These are phyloP conservation scores for Neurospora intermedia DNA, from an alignment of 495 filamentous ascomycete genomes.

Conservation along the genomic window DNA sequence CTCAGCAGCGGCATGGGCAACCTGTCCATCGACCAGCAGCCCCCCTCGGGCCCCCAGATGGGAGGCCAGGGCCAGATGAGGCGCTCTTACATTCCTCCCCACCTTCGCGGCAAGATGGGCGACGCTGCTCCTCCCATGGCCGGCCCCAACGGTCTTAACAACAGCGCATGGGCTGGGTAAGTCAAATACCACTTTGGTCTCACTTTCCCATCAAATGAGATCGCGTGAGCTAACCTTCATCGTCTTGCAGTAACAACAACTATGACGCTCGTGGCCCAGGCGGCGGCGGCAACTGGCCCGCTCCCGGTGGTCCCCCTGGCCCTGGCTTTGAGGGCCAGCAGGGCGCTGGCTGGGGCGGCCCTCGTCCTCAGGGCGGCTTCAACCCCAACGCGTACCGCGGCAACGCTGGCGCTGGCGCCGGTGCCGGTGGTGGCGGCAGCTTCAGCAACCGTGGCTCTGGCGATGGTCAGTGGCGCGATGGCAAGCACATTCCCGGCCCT, in stretches of 20 bases:
- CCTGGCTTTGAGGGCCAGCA: conserved; percentile 14
- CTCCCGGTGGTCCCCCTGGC: conserved; percentile 18
- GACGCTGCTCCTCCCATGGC: conserved; percentile 23
- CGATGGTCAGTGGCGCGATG: conserved; percentile 91
- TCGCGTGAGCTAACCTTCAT: conserved; percentile 9
- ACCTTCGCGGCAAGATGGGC: conserved; percentile 61
- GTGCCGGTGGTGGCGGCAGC: conserved; percentile 39
- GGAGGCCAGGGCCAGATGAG: conserved; percentile 31
- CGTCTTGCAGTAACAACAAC: conserved; percentile 28
- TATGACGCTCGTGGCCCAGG: conserved; percentile 27
- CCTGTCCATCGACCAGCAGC: conserved; percentile 48
- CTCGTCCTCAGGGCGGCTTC: conserved; percentile 19
- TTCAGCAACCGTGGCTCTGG: conserved; percentile 63
- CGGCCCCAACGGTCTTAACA: conserved; percentile 40
- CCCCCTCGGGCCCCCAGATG: conserved; percentile 55
- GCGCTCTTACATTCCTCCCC: conserved; percentile 92
- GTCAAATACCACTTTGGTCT: conserved; percentile 12
- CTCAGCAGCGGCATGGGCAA: conserved; percentile 87
- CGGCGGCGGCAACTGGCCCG: conserved; percentile 12
- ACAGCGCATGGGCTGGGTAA: conserved; percentile 56
- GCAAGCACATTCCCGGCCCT: conserved; percentile 88
- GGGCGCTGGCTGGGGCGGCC: conserved; percentile 10
- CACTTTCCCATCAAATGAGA: neutral
- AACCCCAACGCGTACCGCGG: conserved; percentile 57
- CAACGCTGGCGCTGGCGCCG: conserved; percentile 38